Conservation (phyloP, 305 asterid species). For the Ajuga reptans region DNA sequence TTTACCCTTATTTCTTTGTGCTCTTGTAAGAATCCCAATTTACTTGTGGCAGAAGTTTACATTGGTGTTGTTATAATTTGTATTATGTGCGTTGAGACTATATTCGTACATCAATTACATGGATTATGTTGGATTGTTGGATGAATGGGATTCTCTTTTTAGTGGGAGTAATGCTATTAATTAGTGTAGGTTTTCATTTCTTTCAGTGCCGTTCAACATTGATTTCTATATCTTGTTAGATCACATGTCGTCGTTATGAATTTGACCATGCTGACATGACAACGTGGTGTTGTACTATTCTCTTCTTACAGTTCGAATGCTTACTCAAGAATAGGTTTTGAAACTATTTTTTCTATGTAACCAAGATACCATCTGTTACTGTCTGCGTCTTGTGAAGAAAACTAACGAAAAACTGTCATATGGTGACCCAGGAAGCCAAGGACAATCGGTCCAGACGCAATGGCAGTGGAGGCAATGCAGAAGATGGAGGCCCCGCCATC, state of each 20-base stretch:
- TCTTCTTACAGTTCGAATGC: background rate
- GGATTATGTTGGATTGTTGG: background rate
- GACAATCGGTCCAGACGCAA: constrained; percentile 65
- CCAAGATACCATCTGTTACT: background rate
- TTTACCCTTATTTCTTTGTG: background rate
- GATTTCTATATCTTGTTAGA: background rate
- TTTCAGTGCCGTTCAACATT: background rate
- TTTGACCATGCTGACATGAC: background rate
- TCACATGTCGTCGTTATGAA: background rate
- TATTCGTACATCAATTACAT: background rate
- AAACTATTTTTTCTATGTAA: background rate
- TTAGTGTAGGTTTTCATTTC: background rate
- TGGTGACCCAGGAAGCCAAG: constrained; percentile 67
- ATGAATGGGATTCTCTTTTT: background rate
- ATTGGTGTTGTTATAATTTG: background rate
- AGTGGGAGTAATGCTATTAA: background rate
- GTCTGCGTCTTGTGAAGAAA: background rate
- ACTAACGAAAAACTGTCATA: background rate
- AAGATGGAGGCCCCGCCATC: constrained; percentile 97
- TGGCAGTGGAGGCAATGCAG: constrained; percentile 96
- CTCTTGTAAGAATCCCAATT: background rate
- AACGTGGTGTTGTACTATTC: background rate
- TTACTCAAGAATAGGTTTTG: background rate
- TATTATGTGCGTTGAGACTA: background rate
- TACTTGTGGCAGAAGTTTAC: background rate